Conservation (phyloP, 768 basidiomycete species). For the Panaeolus papilionaceus region DNA sequence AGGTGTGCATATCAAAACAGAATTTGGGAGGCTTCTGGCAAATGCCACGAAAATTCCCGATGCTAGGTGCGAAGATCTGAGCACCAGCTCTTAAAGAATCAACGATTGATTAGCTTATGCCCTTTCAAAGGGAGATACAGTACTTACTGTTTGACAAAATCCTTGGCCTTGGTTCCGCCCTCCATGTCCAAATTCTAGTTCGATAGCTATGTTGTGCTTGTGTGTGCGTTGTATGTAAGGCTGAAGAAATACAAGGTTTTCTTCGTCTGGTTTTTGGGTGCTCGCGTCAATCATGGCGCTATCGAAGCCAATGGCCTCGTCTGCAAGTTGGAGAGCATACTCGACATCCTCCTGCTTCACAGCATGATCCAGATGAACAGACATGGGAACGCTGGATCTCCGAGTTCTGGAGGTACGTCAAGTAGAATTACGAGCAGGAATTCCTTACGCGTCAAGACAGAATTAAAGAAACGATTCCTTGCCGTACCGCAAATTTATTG, state of each 20-base stretch:
- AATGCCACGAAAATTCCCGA: constrained; percentile 53
- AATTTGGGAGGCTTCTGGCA: constrained; percentile 54
- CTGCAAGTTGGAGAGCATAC: constrained; percentile 49
- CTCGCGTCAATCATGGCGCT: constrained; percentile 59
- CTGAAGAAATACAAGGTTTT: constrained; percentile 49
- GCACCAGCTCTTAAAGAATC: constrained; percentile 46
- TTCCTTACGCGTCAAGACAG: constrained; percentile 45
- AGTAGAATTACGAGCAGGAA: neutral
- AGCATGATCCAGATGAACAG: constrained; percentile 56
- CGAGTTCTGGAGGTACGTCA: constrained; percentile 39
- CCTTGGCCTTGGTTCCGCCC: constrained; percentile 48
- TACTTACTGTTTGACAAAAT: constrained; percentile 47
- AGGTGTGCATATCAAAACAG: constrained; percentile 46
- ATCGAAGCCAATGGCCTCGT: constrained; percentile 52
- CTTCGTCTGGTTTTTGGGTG: constrained; percentile 48
- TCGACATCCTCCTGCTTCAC: constrained; percentile 53
- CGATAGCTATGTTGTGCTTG: constrained; percentile 47
- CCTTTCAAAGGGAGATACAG: neutral
- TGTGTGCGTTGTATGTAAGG: constrained; percentile 51
- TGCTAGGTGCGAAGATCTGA: constrained; percentile 51
- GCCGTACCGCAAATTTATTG: constrained; percentile 51
- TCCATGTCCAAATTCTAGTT: constrained; percentile 57
- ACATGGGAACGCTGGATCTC: constrained; percentile 52
- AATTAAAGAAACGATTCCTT: constrained; percentile 52
- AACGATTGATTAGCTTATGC: neutral